Evolutionary conservation across 495 filamentous ascomycete species (phyloP), one percentile per base, ranked within the genome.

Genomic region (Patellaria atrata): DNA sequence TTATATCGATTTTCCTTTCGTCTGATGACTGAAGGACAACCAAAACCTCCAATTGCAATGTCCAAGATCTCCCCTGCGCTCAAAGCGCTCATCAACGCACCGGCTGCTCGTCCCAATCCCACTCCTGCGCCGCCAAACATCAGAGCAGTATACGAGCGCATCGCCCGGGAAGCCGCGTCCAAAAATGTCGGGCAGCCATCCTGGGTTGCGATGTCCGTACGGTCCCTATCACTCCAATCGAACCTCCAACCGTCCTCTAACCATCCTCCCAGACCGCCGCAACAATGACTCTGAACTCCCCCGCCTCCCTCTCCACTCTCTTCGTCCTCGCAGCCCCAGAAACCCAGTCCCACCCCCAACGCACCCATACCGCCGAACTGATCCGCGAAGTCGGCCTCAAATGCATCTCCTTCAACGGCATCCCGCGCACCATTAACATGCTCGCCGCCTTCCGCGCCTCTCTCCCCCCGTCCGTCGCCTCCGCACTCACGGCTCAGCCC

Each of bases 311-410:
- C 35, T 52, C 65, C 1, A 48, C n/a, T n/a, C n/a, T n/a, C n/a
- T n/a, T n/a, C n/a, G n/a, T n/a, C n/a, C n/a, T n/a, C n/a, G n/a
- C n/a, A n/a, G n/a, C n/a, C n/a, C n/a, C n/a, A n/a, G n/a, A n/a
- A n/a, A n/a, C n/a, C n/a, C n/a, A n/a, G n/a, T n/a, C n/a, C n/a
- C n/a, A n/a, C n/a, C n/a, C n/a, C n/a, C n/a, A n/a, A n/a, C n/a
- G n/a, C n/a, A n/a, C n/a, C n/a, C n/a, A n/a, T n/a, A 65, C 68
- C 5, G 79, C 77, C 28, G 79, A 83, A 51, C 55, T 82, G 13
- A 81, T 86, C 65, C 73, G 80, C 44, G 79, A 83, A 47, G 66
- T 82, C 45, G 79, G 76, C 2, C 63, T 86, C 26, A 86, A 86
- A 53, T 84, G 79, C 55, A 83, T 86, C 51, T 71, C 70, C 27